Base-by-base conservation (phyloP, 2,329 filamentous ascomycete species). In the Talaromyces rugulosus region DNA sequence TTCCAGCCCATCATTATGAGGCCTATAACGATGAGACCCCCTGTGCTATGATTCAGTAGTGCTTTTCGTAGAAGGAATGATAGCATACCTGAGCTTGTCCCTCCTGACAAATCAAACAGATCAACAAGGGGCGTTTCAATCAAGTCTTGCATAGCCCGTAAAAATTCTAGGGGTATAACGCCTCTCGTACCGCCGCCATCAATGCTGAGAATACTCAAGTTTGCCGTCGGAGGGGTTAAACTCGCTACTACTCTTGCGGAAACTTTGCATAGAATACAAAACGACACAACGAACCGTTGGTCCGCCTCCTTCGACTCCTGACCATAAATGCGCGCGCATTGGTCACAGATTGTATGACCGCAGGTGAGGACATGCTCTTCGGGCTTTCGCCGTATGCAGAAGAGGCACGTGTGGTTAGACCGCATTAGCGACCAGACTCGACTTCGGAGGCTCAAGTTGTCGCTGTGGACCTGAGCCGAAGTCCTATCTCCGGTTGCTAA, bases 271-370 rank as follows among this genome's bases (percentile, higher is more conserved):
- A 74, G 64, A 4, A 71, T 57, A 6, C 62, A 18, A 58, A 69
- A 75, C 16, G 55, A 61, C 56, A 53, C 50, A 14, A 28, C 30
- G 50, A 53, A 53, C 30, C 50, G 16, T 12, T 53, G 23, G n/a
- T 53, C 71, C 64, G 50, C 69, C 69, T 56, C 65, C 28, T 11
- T 63, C 65, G 42, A 40, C 63, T 28, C 62, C 8, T 56, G 62
- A 44, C 72, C 68, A 63, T 72, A 73, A 18, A 67, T 70, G 34
- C 66, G 62, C 27, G 75, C 61, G 60, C 72, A 78, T 8, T 63
- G 62, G 60, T 78, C 66, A 62, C 70, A 78, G 12, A 78, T 64
- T 4, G 66, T 63, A 66, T 78, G 72, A 4, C 71, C 68, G 63
- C 70, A 78, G 23, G 63, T 65, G 6, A 78, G 64, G 31, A 33